Base-by-base conservation (phyloP, 306 rosid species). In the Trifolium fragiferum region DNA sequence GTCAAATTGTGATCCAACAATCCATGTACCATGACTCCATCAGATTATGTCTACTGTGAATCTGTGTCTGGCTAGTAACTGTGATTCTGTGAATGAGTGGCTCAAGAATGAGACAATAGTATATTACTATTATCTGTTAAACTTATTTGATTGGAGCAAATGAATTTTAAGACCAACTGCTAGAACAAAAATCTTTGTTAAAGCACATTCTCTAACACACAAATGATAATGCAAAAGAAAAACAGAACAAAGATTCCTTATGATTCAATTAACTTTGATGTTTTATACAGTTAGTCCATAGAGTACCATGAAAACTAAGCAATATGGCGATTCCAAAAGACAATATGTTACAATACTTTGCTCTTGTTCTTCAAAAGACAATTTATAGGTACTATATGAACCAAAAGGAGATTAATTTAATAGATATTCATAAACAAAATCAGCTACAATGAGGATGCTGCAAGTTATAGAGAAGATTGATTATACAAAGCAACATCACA, bases 401-500 rank as follows among this genome's bases (percentile, higher is more conserved):
- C 55, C 70, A 70, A 66, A 47, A 66, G 44, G 3, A 80, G 37
- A 69, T 73, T 19, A 46, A 68, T 63, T 59, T 62, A 58, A 73
- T 18, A 55, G 2, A 73, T 55, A 67, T 59, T 57, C 64, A 66
- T 69, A 40, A 75, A 78, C 69, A 73, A 76, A 81, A 88, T 86
- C 80, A 74, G 82, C 84, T 67, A 62, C 68, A 76, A 65, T 72
- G 77, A 67, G 74, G 82, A 79, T 77, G 83, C 70, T 82, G 81
- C 79, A 82, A 72, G 68, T 60, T 66, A 63, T 59, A 69, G 47
- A 49, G 82, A 69, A 51, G 47, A 81, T 84, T 53, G 83, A 85
- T 84, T 80, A 76, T 57, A 87, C 84, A 85, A 80, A 84, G 76
- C 82, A 82, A 73, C 74, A 79, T 76, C 82, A 74, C 38, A 58